Base-by-base conservation (phyloP, 805 yeast species). In the Schizosaccharomyces osmophilus region DNA sequence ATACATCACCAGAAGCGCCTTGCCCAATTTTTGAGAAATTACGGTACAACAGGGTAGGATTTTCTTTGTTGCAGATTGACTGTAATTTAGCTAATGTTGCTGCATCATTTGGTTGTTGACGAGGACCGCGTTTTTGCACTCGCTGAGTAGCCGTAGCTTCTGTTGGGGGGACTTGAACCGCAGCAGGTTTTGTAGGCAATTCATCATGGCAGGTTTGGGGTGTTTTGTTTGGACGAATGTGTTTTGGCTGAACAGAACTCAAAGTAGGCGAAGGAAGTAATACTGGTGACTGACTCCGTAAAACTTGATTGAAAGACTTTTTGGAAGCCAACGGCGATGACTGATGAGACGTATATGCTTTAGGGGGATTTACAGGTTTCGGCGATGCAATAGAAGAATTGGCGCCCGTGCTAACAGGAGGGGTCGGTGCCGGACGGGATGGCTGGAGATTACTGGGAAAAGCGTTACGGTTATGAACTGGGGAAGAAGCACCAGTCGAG, bases 1-100 rank as follows among this genome's bases (percentile, higher is more conserved):
- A 93, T 39, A 93, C 99, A 48, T 95, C 95, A 62, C 98, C 99
- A 17, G 94, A 84, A 0, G 98, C 98, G 68, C 99, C 98, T 73
- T 93, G 98, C 0, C 99, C 99, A 65, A 93, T 84, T 71, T 90
- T 89, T 48, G 79, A 77, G 64, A 90, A 67, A 64, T 71, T 74
- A 62, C 73, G 73, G 64, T 71, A 75, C 22, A 71, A 65, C 4
- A 87, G 84, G 5, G 87, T 77, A n/a, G 99, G 99, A 72, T 93
- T 95, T 55, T 80, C 78, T 67, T 79, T 81, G 65, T 83, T 81
- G 9, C 93, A 95, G 41, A 89, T 95, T 3, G 87, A 80, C 63
- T 83, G 79, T 65, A 93, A 75, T 68, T 84, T 86, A 48, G 84
- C 82, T 78, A 90, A 79, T 29, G 87, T 78, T 73, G 90, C 96